Base-by-base conservation (phyloP, 2,329 filamentous ascomycete species). In the Penicillium crustosum region DNA sequence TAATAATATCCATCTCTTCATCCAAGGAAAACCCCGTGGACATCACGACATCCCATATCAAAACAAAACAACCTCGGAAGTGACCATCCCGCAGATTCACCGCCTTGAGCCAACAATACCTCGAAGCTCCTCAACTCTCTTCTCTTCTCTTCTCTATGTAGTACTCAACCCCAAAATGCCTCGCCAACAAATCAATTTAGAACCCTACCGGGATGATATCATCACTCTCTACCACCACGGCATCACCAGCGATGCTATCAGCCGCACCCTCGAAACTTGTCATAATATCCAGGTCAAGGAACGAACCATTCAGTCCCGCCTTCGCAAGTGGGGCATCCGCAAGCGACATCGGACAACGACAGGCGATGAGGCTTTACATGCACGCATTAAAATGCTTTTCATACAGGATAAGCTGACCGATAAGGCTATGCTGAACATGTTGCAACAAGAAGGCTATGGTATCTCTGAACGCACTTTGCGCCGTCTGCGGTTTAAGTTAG, bases 261-360 rank as follows among this genome's bases (percentile, higher is more conserved):
- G 65, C 41, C 63, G 60, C 48, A 61, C 60, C 8, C 60, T 67
- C 12, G 62, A 65, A 35, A 62, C 52, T 33, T 62, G 62, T 39
- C 61, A 66, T 59, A 65, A 65, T 50, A 66, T 67, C 39, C 65
- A 66, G 53, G 65, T 67, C 10, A 66, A 64, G 33, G 65, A 67
- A 44, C 57, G 65, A 31, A 66, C 65, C 31, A 66, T 67, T 47
- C 65, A 67, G 43, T 65, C 63, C n/a, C 63, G 65, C 21, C 62
- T 67, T 29, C 65, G 65, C 55, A 63, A 66, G 62, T 67, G 65
- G 65, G 65, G 65, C 41, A 64, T 67, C 36, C 65, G 65, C 52
- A 67, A 67, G 53, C 65, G 65, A 61, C 63, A 64, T 53, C 63
- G 59, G 19, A 67, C 63, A 25, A 67, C 65, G 9, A 67, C 65